A percentile compares a stretch with the other conserved stretches of the same genome.
These are phyloP conservation scores for Kwoniella heveanensis DNA, from an alignment of 768 basidiomycete genomes.

Conservation along the genomic window DNA sequence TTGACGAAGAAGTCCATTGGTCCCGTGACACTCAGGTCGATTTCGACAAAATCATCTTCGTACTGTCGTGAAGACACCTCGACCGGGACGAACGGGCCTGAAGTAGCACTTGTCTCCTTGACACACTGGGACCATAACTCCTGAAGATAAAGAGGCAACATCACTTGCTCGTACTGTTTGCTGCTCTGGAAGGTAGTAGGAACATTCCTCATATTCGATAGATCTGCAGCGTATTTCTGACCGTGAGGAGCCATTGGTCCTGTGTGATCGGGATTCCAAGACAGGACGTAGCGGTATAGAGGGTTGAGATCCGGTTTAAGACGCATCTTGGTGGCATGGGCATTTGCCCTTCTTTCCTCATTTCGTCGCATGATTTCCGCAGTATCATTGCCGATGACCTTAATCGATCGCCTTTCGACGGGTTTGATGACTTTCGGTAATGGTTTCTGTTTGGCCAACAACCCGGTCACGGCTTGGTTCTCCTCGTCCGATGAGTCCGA, in stretches of 20 bases:
- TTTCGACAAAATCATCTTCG: slow-evolving; percentile 78
- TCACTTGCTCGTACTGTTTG: slow-evolving; percentile 69
- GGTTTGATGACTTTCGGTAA: slow-evolving; percentile 54
- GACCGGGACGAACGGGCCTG: slow-evolving; percentile 58
- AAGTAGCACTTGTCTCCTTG: slow-evolving; percentile 70
- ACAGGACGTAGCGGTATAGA: slow-evolving; percentile 74
- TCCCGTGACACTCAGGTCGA: slow-evolving; percentile 67
- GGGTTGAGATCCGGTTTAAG: slow-evolving; percentile 79
- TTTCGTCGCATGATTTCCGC: slow-evolving; percentile 55
- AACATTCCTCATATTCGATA: slow-evolving; percentile 58
- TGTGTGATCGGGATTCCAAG: slow-evolving; percentile 79
- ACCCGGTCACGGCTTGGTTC: slow-evolving; percentile 59
- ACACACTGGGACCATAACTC: slow-evolving; percentile 89
- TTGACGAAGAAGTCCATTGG: slow-evolving; percentile 73
- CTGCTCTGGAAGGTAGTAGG: slow-evolving; percentile 70
- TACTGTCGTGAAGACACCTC: slow-evolving; percentile 71
- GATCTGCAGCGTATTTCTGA: slow-evolving; percentile 59
- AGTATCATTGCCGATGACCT: slow-evolving; percentile 26
- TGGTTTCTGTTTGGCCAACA: slow-evolving; percentile 66
- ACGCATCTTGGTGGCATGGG: slow-evolving; percentile 66
- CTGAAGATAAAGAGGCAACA: slow-evolving; percentile 80
- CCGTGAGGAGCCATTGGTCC: slow-evolving; percentile 62
- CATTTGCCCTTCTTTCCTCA: slow-evolving; percentile 64
- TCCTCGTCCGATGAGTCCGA: slow-evolving; percentile 50
- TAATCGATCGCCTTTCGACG: slow-evolving; percentile 36